Conservation (phyloP, 371 early-diverging fungal species). For the Zychaea mexicana region DNA sequence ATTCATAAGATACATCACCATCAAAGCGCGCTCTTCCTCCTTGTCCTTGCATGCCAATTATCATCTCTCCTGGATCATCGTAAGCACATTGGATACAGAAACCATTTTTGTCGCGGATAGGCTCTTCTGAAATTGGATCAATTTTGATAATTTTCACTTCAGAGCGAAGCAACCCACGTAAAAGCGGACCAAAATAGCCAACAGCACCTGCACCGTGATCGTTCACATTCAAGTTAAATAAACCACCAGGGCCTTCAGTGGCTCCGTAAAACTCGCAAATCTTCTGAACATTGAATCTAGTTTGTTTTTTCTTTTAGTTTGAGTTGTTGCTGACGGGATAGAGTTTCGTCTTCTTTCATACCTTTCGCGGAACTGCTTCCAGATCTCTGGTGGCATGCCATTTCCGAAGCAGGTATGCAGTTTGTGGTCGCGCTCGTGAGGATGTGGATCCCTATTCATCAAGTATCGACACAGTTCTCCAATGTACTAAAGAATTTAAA, state of each 20-base stretch:
- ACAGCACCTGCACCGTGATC: slow-evolving; percentile 52
- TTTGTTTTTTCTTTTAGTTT: not conserved
- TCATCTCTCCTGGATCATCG: slow-evolving; percentile 56
- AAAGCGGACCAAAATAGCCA: slow-evolving; percentile 36
- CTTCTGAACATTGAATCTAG: slow-evolving; percentile 32
- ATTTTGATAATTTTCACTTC: slow-evolving; percentile 31
- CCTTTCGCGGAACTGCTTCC: slow-evolving; percentile 55
- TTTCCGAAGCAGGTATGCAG: slow-evolving; percentile 66
- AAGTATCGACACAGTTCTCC: slow-evolving; percentile 76
- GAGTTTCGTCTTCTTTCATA: too few relatives aligned
- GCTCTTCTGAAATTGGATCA: slow-evolving; percentile 37
- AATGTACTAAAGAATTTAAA: slow-evolving; percentile 43
- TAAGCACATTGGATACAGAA: slow-evolving; percentile 34
- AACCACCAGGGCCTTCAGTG: slow-evolving; percentile 35
- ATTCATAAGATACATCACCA: slow-evolving; percentile 16
- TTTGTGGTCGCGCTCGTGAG: slow-evolving; percentile 48
- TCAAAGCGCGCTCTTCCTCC: slow-evolving; percentile 26
- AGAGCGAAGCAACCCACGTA: slow-evolving; percentile 10
- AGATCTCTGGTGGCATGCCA: slow-evolving; percentile 71
- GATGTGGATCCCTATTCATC: slow-evolving; percentile 43
- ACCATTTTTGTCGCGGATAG: slow-evolving; percentile 28
- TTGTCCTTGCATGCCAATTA: slow-evolving; percentile 28
- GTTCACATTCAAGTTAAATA: slow-evolving; percentile 50
- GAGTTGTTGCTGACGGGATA: not conserved
- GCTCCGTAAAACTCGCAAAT: slow-evolving; percentile 59